Base-by-base conservation (phyloP, 495 filamentous ascomycete species). In the Xylaria nigripes region DNA sequence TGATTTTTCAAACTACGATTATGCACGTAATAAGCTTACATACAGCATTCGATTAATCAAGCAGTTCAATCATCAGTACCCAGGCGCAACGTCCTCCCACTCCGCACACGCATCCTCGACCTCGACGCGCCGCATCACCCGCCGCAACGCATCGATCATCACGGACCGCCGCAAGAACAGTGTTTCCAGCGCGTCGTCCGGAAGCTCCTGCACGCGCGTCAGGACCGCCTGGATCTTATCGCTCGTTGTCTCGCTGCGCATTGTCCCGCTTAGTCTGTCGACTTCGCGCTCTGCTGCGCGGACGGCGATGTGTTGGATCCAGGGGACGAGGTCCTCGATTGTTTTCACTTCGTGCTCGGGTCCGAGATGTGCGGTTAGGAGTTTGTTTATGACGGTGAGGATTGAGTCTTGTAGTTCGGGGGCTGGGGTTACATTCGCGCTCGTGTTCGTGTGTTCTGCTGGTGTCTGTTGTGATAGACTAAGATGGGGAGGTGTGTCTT, bases 81-180 rank as follows among this genome's bases (percentile, higher is more conserved):
- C 9, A n/a, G 48, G 34, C 34, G 34, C 38, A n/a, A 51, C n/a
- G 32, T 51, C 49, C 40, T 51, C 49, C 24, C 38, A 51, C 49
- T 51, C 13, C 15, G 3, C 36, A n/a, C 27, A 6, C 1, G 24
- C 49, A 16, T 43, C 24, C 24, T 51, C 25, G 9, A 43, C 12
- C 49, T 50, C 21, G 5, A 32, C 21, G 10, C 18, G 15, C 19
- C 2, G 21, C 32, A 50, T 3, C 13, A 41, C 21, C 12, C 25
- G 15, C 48, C 34, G 19, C 6, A 50, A 12, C 21, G 32, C 36
- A 1, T 1, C 6, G 0, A 22, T 13, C 48, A 50, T 50, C 18
- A 32, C 45, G 15, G 19, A 6, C 16, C 21, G 16, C 10, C 32
- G 27, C 12, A 42, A 9, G 16, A 50, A 50, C n/a, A 50, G 18